Percentiles rank a stretch among this genome's conserved stretches.
phyloP scores from a whole-genome alignment of 129 eudicot species.

The Artemisia tridentata region DNA sequence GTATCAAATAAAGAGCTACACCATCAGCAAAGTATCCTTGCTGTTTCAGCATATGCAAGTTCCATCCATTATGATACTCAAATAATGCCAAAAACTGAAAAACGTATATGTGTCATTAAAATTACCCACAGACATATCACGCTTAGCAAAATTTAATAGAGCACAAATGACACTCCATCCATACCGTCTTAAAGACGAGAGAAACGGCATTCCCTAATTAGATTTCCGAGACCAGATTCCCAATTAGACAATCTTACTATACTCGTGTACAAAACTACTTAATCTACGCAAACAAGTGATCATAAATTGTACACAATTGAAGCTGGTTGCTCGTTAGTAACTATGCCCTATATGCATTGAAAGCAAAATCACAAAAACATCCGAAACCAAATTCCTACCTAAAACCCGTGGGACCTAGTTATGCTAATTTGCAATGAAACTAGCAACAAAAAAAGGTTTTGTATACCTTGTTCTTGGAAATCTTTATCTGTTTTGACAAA shows the following conservation, averaged over 20 bases:
- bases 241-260: no score
- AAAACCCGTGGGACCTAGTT: no score
- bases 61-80: background rate
- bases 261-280: no score
- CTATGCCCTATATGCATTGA: no score
- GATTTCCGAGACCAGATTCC: background rate
- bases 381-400: no score
- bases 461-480: slow-evolving; percentile 79
- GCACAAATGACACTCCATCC: slow-evolving; percentile 8
- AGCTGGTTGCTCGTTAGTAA: no score
- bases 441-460: background rate
- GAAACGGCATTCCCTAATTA: background rate
- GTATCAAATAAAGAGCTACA: background rate
- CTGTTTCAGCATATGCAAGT: background rate
- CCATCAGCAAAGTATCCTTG: background rate
- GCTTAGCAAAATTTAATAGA: slow-evolving; percentile 13
- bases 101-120: background rate
- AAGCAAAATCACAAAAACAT: no score
- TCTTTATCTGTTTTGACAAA: slow-evolving; percentile 98
- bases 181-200: background rate
- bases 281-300: no score
- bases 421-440: no score
- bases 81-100: background rate
- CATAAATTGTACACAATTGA: no score
- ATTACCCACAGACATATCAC: background rate